Percentiles rank a stretch among this genome's conserved stretches.
Evolutionary conservation across 768 basidiomycete species (phyloP).

Genomic region (Paxillus involutus): DNA sequence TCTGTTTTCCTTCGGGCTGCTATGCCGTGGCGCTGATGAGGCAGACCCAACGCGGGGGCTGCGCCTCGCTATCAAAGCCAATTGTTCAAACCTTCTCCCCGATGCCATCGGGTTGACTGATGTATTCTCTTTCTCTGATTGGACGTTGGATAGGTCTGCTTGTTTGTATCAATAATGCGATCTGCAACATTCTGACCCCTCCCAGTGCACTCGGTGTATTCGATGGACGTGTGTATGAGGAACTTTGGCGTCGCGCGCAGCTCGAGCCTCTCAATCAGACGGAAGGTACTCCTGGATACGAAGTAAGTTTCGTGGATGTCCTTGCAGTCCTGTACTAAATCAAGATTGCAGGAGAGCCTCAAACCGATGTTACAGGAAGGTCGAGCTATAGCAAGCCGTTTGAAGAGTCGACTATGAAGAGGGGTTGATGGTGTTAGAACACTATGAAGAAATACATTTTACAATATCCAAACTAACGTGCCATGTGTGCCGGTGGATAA

Average conservation of each 20-base stretch:
- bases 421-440: neutral
- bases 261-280: conserved; percentile 57
- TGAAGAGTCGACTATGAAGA: conserved; percentile 20
- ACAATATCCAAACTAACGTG: no score
- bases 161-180: neutral
- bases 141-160: conserved; percentile 66
- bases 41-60: conserved; percentile 48
- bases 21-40: conserved; percentile 23
- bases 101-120: conserved; percentile 70
- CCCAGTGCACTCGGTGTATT: conserved; percentile 60
- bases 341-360: conserved; percentile 17
- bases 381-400: conserved; percentile 10
- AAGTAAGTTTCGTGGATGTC: conserved; percentile 32
- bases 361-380: conserved; percentile 26
- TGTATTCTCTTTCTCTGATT: conserved; percentile 73
- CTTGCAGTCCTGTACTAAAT: neutral
- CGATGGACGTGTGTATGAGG: conserved; percentile 66
- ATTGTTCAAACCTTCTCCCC: conserved; percentile 55
- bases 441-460: no score
- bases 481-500: no score
- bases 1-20: conserved; percentile 54
- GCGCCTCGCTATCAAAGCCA: conserved; percentile 46
- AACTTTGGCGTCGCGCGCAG: conserved; percentile 59
- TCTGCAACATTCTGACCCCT: neutral
- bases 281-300: conserved; percentile 53